Evolutionary conservation across 345 rosid genomes (phyloP).

Genomic region (Barbarea vulgaris): DNA sequence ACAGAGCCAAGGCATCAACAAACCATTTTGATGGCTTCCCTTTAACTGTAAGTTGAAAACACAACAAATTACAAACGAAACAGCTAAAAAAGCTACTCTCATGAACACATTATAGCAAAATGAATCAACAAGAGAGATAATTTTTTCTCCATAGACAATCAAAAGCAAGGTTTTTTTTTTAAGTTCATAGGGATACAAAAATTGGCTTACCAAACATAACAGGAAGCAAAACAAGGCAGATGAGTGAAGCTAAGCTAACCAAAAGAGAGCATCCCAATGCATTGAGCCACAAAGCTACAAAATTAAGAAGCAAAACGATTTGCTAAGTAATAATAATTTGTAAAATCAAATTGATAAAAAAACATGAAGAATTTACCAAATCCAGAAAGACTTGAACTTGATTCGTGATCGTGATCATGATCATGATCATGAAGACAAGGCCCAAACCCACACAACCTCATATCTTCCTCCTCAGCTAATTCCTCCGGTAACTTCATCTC

Average conservation of each 20-base stretch:
- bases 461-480: slow-evolving; percentile 91
- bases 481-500: slow-evolving; percentile 78
- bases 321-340: too few relatives aligned
- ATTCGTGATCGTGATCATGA: slow-evolving; percentile 41
- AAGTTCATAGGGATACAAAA: slow-evolving; percentile 4
- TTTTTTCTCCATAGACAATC: background rate
- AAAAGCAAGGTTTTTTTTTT: background rate
- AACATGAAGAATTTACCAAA: slow-evolving; percentile 45
- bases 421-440: slow-evolving; percentile 49
- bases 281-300: slow-evolving; percentile 69
- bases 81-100: background rate
- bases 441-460: slow-evolving; percentile 77
- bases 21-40: slow-evolving; percentile 91
- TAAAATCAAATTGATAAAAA: background rate
- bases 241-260: slow-evolving; percentile 96
- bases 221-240: slow-evolving; percentile 85
- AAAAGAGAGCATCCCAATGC: slow-evolving; percentile 97
- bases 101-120: background rate
- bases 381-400: slow-evolving; percentile 53
- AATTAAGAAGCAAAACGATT: background rate
- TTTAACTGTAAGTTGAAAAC: slow-evolving; percentile 60
- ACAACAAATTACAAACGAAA: slow-evolving; percentile 4
- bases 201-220: slow-evolving; percentile 62
- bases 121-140: background rate
- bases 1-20: slow-evolving; percentile 89